phyloP scores from a whole-genome alignment of 495 filamentous ascomycete genomes.

The Aspergillus saccharolyticus region DNA sequence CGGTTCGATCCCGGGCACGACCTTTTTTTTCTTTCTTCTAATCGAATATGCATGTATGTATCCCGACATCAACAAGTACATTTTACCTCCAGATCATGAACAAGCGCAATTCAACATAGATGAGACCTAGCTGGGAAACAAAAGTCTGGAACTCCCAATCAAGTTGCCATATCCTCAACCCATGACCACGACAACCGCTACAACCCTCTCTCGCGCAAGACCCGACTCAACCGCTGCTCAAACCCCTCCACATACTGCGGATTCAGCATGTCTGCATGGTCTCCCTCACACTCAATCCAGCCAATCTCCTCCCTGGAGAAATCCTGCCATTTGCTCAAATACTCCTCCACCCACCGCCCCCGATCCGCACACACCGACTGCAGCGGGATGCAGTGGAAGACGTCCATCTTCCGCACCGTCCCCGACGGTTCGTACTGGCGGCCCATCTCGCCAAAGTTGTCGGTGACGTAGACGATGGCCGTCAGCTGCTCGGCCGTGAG shows the following conservation, averaged over 20 bases:
- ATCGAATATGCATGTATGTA: too few species aligned
- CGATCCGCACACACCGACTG: not conserved
- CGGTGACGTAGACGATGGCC: not conserved
- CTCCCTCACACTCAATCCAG: not conserved
- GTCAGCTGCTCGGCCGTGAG: not conserved
- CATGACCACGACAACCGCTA: not conserved
- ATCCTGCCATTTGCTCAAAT: not conserved
- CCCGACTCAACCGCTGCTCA: not conserved
- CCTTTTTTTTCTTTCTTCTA: slow-evolving; percentile 14
- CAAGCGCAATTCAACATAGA: too few species aligned
- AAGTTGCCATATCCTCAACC: too few species aligned
- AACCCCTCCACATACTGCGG: not conserved
- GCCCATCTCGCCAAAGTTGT: not conserved
- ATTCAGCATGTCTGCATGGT: not conserved
- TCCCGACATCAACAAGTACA: too few species aligned
- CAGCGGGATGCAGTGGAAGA: not conserved
- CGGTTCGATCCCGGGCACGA: slow-evolving; percentile 39
- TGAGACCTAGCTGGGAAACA: too few species aligned
- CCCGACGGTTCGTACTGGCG: not conserved
- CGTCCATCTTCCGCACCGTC: not conserved
- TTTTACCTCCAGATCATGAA: too few species aligned
- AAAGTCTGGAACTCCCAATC: too few species aligned
- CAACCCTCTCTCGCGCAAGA: not conserved
- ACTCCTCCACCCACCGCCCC: not conserved
- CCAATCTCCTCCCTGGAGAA: not conserved